These are phyloP conservation scores for Bretziella fagacearum DNA, from an alignment of 2,329 filamentous ascomycete genomes.

Conservation along the genomic window DNA sequence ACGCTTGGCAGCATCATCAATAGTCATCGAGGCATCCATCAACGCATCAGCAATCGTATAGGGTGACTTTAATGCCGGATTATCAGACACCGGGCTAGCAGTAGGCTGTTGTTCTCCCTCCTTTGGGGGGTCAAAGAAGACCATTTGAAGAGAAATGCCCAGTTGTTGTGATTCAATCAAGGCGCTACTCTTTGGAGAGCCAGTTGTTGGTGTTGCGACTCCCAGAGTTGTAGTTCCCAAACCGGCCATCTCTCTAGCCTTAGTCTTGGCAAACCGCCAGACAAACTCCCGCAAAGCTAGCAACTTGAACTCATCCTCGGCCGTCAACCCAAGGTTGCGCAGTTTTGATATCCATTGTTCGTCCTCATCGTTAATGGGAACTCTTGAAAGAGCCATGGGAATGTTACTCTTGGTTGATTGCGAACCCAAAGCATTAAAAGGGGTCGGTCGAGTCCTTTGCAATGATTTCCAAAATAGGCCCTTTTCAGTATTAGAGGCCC, in stretches of 20 bases:
- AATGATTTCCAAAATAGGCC: constrained; percentile 77
- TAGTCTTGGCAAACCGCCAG: constrained; percentile 65
- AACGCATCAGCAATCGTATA: constrained; percentile 83
- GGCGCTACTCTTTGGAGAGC: constrained; percentile 33
- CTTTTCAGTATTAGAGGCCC: constrained; percentile 67
- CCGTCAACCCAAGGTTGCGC: constrained; percentile 62
- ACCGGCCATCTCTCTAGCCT: constrained; percentile 33
- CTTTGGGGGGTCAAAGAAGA: constrained; percentile 65
- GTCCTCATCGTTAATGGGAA: constrained; percentile 75
- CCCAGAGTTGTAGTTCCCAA: constrained; percentile 20
- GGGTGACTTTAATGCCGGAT: constrained; percentile 26
- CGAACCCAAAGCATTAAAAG: constrained; percentile 34
- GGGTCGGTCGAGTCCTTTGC: constrained; percentile 47
- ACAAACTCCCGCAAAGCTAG: constrained; percentile 78
- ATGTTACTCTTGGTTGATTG: constrained; percentile 36
- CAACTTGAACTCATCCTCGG: constrained; percentile 80
- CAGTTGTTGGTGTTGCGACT: constrained; percentile 18
- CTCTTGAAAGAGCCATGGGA: constrained; percentile 40
- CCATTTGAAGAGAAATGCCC: constrained; percentile 66
- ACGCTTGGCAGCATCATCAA: constrained; percentile 45
- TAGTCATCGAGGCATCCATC: constrained; percentile 77
- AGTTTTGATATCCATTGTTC: constrained; percentile 81
- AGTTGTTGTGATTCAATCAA: constrained; percentile 61
- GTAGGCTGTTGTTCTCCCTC: constrained; percentile 17
- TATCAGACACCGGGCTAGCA: constrained; percentile 18